A percentile compares a stretch with the other conserved stretches of the same genome.
Conservation (phyloP, 306 rosid species). For the Trifolium pratense region DNA sequence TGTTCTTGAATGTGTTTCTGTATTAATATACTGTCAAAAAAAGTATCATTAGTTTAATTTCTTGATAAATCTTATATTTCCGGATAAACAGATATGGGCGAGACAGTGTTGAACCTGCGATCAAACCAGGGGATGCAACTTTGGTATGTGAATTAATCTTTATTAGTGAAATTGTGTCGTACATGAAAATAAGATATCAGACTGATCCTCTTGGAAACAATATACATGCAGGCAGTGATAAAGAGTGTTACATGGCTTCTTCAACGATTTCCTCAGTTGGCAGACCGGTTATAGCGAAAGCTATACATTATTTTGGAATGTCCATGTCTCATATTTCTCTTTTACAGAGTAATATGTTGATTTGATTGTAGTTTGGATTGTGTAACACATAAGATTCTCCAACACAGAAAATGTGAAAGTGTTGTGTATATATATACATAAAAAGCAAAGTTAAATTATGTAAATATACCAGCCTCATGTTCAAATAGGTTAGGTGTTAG, state of each 20-base stretch:
- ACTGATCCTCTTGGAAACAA: not conserved
- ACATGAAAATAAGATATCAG: not conserved
- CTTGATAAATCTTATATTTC: constrained; percentile 25
- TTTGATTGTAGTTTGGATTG: constrained; percentile 33
- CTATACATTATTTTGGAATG: constrained; percentile 16
- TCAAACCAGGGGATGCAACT: constrained; percentile 86
- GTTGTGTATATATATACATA: not conserved
- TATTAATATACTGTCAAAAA: not conserved
- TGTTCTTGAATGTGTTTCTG: not conserved
- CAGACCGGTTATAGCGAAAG: constrained; percentile 49
- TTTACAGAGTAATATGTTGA: not conserved
- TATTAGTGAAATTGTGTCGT: not conserved
- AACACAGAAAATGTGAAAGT: not conserved
- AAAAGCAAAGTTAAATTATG: not conserved
- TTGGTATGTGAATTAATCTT: constrained; percentile 60
- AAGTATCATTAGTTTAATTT: not conserved
- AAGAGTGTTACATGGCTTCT: constrained; percentile 86
- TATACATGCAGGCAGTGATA: constrained; percentile 57
- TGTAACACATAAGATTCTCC: constrained; percentile 6
- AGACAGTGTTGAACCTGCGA: constrained; percentile 87
- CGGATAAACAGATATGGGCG: constrained; percentile 74
- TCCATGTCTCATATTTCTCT: not conserved
- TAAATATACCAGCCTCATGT: not conserved
- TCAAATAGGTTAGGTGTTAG: not conserved
- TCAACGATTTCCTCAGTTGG: constrained; percentile 74